Evolutionary conservation across 148 eudicot genomes (phyloP).

Genomic region (Dysphania ambrosioides): DNA sequence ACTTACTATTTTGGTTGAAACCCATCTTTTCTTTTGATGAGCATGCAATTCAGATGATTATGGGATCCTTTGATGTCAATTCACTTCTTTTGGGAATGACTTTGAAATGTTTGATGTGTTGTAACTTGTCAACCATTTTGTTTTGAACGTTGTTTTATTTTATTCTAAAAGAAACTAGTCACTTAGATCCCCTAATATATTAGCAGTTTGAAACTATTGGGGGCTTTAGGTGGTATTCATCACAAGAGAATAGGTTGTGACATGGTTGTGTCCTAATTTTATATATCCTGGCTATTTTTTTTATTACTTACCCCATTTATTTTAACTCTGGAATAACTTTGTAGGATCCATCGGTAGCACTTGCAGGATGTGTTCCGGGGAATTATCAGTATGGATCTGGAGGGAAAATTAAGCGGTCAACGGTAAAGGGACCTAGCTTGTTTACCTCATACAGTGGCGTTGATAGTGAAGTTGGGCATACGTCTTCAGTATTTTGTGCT

Average conservation of each 20-base stretch:
- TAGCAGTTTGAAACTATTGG: neutral
- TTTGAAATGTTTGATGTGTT: no score
- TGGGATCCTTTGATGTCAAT: no score
- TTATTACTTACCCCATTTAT: neutral
- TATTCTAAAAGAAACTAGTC: neutral
- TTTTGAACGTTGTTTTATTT: neutral
- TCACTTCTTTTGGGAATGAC: neutral
- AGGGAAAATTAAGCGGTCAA: conserved; percentile 77
- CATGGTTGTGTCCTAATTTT: conserved; percentile 1
- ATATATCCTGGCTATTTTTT: neutral
- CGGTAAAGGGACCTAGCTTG: conserved; percentile 31
- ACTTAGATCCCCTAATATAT: neutral
- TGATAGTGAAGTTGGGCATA: conserved; percentile 31
- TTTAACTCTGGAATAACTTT: conserved; percentile 5
- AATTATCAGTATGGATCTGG: conserved; percentile 61
- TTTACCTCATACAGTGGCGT: conserved; percentile 21
- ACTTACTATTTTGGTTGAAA: neutral
- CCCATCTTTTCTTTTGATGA: no score
- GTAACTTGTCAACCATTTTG: neutral
- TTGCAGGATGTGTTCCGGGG: conserved; percentile 43
- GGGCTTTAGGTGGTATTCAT: neutral
- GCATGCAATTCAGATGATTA: no score
- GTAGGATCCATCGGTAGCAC: conserved; percentile 48
- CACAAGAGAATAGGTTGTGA: neutral
- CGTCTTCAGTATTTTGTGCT: conserved; percentile 38